These are phyloP conservation scores for Candida ovalis DNA, from an alignment of 805 yeast species.

Conservation along the genomic window DNA sequence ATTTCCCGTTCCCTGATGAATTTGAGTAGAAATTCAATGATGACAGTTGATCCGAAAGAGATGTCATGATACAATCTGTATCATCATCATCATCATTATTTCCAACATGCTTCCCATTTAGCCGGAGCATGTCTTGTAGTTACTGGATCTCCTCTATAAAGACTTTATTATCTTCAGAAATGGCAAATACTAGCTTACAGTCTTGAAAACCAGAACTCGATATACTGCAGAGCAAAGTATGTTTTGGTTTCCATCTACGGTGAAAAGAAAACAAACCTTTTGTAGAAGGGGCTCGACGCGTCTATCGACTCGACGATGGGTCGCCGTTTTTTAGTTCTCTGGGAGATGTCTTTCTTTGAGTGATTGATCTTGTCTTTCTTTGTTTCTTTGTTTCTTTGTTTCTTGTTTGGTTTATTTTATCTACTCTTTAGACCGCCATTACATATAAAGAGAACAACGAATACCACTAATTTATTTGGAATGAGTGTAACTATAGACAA, in stretches of 20 bases:
- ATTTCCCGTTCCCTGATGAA: constrained; percentile 1
- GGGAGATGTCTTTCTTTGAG: constrained; percentile 1
- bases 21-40: constrained; percentile 6
- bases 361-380: not conserved
- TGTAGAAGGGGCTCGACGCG: not conserved
- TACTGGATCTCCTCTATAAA: not conserved
- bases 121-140: not conserved
- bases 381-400: not conserved
- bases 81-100: constrained; percentile 6
- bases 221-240: no score
- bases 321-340: no score
- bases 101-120: not conserved
- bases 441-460: no score
- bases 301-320: constrained; percentile 1
- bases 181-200: no score
- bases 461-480: not conserved
- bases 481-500: constrained; percentile 8
- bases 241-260: not conserved
- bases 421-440: no score
- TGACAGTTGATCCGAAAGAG: constrained; percentile 11
- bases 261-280: not conserved
- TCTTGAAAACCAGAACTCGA: no score
- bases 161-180: no score
- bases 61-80: constrained; percentile 4
- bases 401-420: no score